Evolutionary conservation across 1,284 basidiomycete species (phyloP), one percentile per base, ranked within the genome.

Genomic region (Trametes polyzona): DNA sequence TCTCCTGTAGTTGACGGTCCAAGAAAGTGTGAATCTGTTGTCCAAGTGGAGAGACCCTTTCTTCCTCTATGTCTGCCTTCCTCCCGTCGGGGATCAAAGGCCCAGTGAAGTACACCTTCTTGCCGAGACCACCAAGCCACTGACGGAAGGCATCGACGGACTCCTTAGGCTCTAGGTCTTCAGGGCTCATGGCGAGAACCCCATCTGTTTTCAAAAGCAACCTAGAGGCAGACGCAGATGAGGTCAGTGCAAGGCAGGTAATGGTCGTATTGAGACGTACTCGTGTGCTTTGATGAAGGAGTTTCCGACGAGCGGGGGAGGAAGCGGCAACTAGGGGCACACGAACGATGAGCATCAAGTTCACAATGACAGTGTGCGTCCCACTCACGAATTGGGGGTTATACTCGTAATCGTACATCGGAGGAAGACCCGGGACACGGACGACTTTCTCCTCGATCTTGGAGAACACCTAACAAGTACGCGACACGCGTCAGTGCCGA

Each of bases 361-460:
- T n/a, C n/a, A n/a, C n/a, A n/a, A n/a, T n/a, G n/a, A 21, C 35
- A 10, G n/a, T 16, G 11, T n/a, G 12, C n/a, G n/a, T n/a, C n/a
- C n/a, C 1, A 48, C 65, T 46, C 26, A 67, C 65, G 0, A 60
- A 47, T 35, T 69, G 66, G 7, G 67, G 64, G 9, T 55, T 17
- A 21, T 54, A 47, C 46, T 69, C 67, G 30, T 66, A 54, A 35
- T 67, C 62, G 47, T 67, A 65, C 58, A 67, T 66, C 0, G 61
- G 57, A 11, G 66, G 62, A 33, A 67, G 39, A 1, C 65, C 64
- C 0, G 66, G 65, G 11, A 67, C 44, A 0, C 47, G 39, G 0
- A 67, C 21, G 8, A 69, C 44, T 17, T 52, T 41, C 0, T 47
- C 57, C 14, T 47, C 32, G 27, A 24, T 24, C 19, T 52, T 39